Percentiles rank a stretch among this genome's conserved stretches.
phyloP scores from a whole-genome alignment of 2,329 filamentous ascomycete genomes.

The Curvularia lunata region DNA sequence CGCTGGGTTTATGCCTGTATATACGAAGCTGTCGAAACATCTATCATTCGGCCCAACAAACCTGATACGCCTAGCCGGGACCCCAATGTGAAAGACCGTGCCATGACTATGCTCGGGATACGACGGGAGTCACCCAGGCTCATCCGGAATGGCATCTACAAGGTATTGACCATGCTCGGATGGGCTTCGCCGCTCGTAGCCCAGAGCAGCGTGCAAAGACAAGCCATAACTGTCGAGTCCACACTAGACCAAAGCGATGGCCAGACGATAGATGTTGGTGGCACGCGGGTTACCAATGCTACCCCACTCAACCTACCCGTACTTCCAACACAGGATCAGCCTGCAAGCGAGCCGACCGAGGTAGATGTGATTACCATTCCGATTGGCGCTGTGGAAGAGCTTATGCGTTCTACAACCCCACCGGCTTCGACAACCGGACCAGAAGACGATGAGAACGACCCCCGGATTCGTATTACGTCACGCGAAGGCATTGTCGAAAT shows the following conservation, averaged over 20 bases:
- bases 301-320: conserved; percentile 32
- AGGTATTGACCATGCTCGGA: conserved; percentile 31
- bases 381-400: conserved; percentile 16
- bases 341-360: conserved; percentile 6
- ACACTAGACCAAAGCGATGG: conserved; percentile 8
- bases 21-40: conserved; percentile 40
- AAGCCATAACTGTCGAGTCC: not conserved
- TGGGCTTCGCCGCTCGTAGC: conserved; percentile 28
- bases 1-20: conserved; percentile 36
- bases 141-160: conserved; percentile 32
- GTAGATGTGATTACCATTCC: conserved; percentile 18
- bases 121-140: conserved; percentile 31
- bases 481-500: conserved; percentile 48
- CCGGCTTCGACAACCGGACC: conserved; percentile 33
- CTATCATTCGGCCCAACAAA: conserved; percentile 38
- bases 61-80: conserved; percentile 38
- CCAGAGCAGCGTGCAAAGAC: conserved; percentile 6
- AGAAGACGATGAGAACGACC: conserved; percentile 41
- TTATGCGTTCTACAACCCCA: conserved; percentile 30
- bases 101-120: conserved; percentile 31
- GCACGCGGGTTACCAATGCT: conserved; percentile 30
- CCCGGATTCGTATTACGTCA: conserved; percentile 49
- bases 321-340: conserved; percentile 12
- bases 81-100: conserved; percentile 27
- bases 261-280: conserved; percentile 28